phyloP scores from a whole-genome alignment of 441 rosid genomes.

The Eutrema salsugineum region DNA sequence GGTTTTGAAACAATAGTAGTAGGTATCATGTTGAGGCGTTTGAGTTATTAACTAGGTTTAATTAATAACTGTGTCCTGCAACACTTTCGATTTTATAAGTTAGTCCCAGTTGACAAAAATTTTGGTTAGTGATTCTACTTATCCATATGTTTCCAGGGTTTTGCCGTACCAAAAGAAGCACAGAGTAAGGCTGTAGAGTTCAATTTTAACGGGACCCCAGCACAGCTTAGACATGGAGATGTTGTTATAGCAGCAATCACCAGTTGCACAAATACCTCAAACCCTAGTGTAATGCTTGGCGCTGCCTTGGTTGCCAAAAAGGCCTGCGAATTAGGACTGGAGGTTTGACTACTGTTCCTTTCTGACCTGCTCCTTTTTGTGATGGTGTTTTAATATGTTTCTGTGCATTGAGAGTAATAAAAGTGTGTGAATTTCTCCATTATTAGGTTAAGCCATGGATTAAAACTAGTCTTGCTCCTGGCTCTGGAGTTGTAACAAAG shows the following conservation, averaged over 20 bases:
- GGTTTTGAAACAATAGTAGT: not conserved
- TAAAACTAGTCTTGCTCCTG: conserved; percentile 97
- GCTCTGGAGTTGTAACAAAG: conserved; percentile 92
- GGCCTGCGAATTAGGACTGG: conserved; percentile 61
- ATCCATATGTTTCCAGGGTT: conserved; percentile 51
- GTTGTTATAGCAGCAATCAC: conserved; percentile 97
- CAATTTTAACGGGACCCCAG: conserved; percentile 60
- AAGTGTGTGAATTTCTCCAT: not conserved
- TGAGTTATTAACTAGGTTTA: not conserved
- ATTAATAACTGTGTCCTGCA: conserved; percentile 4
- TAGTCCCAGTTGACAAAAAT: not conserved
- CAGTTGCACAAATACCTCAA: conserved; percentile 97
- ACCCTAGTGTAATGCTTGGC: conserved; percentile 97
- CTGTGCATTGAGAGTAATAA: not conserved
- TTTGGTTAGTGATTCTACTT: not conserved
- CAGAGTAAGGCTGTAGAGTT: conserved; percentile 76
- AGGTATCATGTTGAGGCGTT: not conserved
- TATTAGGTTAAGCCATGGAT: conserved; percentile 87
- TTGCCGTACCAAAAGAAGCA: conserved; percentile 79
- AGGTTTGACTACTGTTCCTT: conserved; percentile 14
- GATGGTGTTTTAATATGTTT: not conserved
- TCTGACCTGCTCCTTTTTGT: not conserved
- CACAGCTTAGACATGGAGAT: conserved; percentile 85
- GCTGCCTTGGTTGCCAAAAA: conserved; percentile 95
- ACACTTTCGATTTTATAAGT: not conserved